phyloP scores from a whole-genome alignment of 75 land plant species.

The Cunninghamia lanceolata region DNA sequence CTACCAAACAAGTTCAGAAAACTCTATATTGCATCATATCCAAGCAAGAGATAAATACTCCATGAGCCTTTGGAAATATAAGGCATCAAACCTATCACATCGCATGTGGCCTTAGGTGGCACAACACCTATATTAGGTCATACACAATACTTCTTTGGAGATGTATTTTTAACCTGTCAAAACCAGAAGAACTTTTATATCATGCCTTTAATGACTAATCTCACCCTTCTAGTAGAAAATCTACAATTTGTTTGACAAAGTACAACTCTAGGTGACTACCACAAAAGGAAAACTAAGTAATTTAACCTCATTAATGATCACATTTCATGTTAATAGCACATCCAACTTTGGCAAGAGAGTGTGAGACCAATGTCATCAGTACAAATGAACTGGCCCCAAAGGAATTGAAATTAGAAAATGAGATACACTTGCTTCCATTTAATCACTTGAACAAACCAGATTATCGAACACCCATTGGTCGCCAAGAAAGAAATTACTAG shows the following conservation, averaged over 20 bases:
- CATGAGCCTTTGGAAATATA: neutral
- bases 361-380: neutral
- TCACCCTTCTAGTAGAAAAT: neutral
- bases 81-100: conserved; percentile 57
- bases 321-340: neutral
- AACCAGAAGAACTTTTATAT: neutral
- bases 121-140: conserved; percentile 85
- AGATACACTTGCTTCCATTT: neutral
- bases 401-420: neutral
- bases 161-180: conserved; percentile 86
- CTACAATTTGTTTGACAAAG: neutral
- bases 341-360: neutral
- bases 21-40: neutral
- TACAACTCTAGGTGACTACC: neutral
- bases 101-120: conserved; percentile 54
- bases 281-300: neutral
- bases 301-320: neutral
- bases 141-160: conserved; percentile 89
- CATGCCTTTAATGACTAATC: neutral
- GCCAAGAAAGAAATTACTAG: neutral
- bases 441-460: neutral
- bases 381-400: neutral
- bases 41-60: neutral
- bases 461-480: neutral
- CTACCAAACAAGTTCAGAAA: neutral